Evolutionary conservation across 768 basidiomycete species (phyloP), one percentile per base, ranked within the genome.

Genomic region (Russula virescens): DNA sequence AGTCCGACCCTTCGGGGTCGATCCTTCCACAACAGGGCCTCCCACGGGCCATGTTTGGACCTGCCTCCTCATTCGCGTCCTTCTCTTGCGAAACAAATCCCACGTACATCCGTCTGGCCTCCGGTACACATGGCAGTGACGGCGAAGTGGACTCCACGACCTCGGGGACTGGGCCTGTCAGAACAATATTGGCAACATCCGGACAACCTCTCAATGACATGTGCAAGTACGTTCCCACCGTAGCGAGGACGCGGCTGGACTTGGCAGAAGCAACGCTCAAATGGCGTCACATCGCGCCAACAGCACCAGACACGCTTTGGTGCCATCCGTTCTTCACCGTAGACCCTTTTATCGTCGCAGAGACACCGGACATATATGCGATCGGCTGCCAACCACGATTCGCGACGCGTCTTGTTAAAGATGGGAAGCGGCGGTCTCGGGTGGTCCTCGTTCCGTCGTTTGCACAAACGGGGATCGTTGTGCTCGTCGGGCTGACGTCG

Each of bases 211-310:
- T 98, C 23, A 89, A 98, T 72, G 97, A 99, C 71, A 88, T 98
- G 77, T 93, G 85, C 81, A 95, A 93, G 72, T 99, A 99, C 74
- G 78, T 98, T 46, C 80, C 83, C 13, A 80, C 84, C 9, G 86
- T 84, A 8, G 84, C 85, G 8, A 79, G 82, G 60, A 88, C 88
- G n/a, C 81, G 88, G 45, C 71, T 96, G 38, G 82, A 82, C 3
- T 80, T 98, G 63, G 82, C 91, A 11, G 82, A 86, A 69, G 79
- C 87, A 46, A 95, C 94, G 13, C 78, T 99, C 38, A 83, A 80
- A 68, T 99, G 96, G 97, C 79, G 94, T 61, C 96, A 98, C 76
- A 85, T 97, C 73, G 94, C 97, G n/a, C 97, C 97, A 4, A 98
- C 97, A 9, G 96, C 96, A 26, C 97, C 97, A 28, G 97, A 99